Conservation (phyloP, 129 eudicot species). For the Chrysanthemum lavandulifolium region DNA sequence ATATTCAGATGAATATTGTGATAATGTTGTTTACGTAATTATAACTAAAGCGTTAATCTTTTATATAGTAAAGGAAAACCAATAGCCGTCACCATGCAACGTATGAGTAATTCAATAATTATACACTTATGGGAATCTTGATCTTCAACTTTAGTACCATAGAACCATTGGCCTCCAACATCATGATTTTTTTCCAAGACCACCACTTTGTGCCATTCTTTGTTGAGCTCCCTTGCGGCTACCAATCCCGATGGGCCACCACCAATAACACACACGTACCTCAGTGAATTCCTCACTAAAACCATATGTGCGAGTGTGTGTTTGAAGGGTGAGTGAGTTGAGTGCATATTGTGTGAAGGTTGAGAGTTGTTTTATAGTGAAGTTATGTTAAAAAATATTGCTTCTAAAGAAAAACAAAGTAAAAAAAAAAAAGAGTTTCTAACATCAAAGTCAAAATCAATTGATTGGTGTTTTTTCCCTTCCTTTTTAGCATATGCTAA, state of each 20-base stretch:
- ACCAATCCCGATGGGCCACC: slow-evolving; percentile 90
- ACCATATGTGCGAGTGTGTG: slow-evolving; percentile 38
- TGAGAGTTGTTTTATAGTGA: slow-evolving; percentile 37
- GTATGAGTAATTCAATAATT: too few species aligned
- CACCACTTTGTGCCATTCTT: slow-evolving; percentile 76
- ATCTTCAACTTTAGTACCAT: slow-evolving; percentile 57
- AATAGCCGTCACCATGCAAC: too few species aligned
- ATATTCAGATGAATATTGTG: too few species aligned
- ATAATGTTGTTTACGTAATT: too few species aligned
- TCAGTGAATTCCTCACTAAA: slow-evolving; percentile 28
- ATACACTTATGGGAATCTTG: slow-evolving; percentile 48
- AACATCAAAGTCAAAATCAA: too few species aligned
- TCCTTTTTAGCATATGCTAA: too few species aligned
- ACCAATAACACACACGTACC: slow-evolving; percentile 74
- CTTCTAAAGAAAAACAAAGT: slow-evolving; percentile 25
- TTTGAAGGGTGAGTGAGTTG: slow-evolving; percentile 19
- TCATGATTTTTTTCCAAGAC: slow-evolving; percentile 84
- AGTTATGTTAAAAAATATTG: slow-evolving; percentile 24
- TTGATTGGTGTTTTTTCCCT: too few species aligned
- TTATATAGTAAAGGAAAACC: too few species aligned
- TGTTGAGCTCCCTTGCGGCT: slow-evolving; percentile 77
- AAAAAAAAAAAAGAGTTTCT: too few species aligned
- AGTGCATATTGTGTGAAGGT: slow-evolving; percentile 36
- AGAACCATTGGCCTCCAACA: slow-evolving; percentile 93
- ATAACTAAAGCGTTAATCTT: too few species aligned